Evolutionary conservation across 2,329 filamentous ascomycete species (phyloP).

Genomic region (Hypoxylon sp.): DNA sequence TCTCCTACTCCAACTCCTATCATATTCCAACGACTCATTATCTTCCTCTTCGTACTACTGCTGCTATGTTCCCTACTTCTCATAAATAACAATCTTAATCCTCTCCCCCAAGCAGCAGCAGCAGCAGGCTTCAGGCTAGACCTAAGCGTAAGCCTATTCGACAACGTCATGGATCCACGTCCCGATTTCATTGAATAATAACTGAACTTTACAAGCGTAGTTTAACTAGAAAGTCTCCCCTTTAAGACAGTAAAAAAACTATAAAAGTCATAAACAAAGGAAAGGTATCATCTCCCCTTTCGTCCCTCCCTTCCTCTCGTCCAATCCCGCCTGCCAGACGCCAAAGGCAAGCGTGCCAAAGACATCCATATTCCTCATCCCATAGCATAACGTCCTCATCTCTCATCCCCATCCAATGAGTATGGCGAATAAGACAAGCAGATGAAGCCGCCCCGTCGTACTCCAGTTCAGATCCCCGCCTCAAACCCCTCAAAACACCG

Average conservation of each 20-base stretch:
- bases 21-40: too few species aligned
- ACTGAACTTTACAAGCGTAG: slow-evolving; percentile 8
- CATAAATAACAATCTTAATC: slow-evolving; percentile 21
- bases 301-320: slow-evolving; percentile 3
- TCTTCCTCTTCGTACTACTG: neutral
- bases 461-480: slow-evolving; percentile 17
- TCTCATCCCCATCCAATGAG: slow-evolving; percentile 13
- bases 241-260: neutral
- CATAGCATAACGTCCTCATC: slow-evolving; percentile 13
- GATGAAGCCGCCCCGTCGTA: neutral
- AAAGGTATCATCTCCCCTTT: neutral
- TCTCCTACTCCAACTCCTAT: slow-evolving; percentile 9
- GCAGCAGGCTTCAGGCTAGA: neutral
- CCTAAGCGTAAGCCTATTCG: neutral
- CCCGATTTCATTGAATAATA: slow-evolving; percentile 25
- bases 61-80: slow-evolving; percentile 3
- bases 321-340: slow-evolving; percentile 10
- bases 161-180: neutral
- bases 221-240: slow-evolving; percentile 1
- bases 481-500: slow-evolving; percentile 1
- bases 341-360: slow-evolving; percentile 23
- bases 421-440: slow-evolving; percentile 11
- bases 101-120: slow-evolving; percentile 11
- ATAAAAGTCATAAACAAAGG: slow-evolving; percentile 4
- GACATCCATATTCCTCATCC: slow-evolving; percentile 26